These are phyloP conservation scores for Lepiota brunneoincarnata DNA, from an alignment of 768 basidiomycete species.

Conservation along the genomic window DNA sequence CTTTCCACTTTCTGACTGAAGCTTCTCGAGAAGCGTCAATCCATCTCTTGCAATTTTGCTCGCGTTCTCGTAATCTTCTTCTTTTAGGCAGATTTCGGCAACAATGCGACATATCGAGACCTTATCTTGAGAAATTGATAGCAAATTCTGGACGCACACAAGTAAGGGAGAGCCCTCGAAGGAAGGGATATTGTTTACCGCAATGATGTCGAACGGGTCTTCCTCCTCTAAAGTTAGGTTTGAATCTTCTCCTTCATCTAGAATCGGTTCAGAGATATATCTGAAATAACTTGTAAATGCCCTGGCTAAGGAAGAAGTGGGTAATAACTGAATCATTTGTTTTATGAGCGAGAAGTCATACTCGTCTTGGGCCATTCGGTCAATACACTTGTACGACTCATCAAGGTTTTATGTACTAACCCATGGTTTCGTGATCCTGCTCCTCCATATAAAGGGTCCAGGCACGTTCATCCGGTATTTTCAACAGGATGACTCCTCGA, in stretches of 20 bases:
- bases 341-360: slow-evolving; percentile 58
- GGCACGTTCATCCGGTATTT: slow-evolving; percentile 74
- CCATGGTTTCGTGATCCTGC: slow-evolving; percentile 60
- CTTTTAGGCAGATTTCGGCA: slow-evolving; percentile 60
- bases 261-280: slow-evolving; percentile 48
- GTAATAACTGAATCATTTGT: slow-evolving; percentile 66
- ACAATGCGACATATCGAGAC: slow-evolving; percentile 67
- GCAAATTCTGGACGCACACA: slow-evolving; percentile 47
- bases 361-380: slow-evolving; percentile 38
- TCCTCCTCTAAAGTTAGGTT: slow-evolving; percentile 33
- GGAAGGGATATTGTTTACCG: slow-evolving; percentile 40
- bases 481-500: slow-evolving; percentile 71
- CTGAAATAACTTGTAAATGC: slow-evolving; percentile 68
- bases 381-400: not conserved
- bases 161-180: slow-evolving; percentile 9
- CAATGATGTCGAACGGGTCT: slow-evolving; percentile 58
- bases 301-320: slow-evolving; percentile 49
- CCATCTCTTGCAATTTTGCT: slow-evolving; percentile 73
- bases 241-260: slow-evolving; percentile 39
- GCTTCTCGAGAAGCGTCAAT: slow-evolving; percentile 48
- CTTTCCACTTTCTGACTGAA: slow-evolving; percentile 59
- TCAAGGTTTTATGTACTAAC: slow-evolving; percentile 40
- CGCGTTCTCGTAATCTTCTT: slow-evolving; percentile 72
- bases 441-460: slow-evolving; percentile 82
- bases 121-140: slow-evolving; percentile 47